A percentile compares a stretch with the other conserved stretches of the same genome.
Conservation (phyloP, 2,329 filamentous ascomycete genomes). For the Fusarium sp. region DNA sequence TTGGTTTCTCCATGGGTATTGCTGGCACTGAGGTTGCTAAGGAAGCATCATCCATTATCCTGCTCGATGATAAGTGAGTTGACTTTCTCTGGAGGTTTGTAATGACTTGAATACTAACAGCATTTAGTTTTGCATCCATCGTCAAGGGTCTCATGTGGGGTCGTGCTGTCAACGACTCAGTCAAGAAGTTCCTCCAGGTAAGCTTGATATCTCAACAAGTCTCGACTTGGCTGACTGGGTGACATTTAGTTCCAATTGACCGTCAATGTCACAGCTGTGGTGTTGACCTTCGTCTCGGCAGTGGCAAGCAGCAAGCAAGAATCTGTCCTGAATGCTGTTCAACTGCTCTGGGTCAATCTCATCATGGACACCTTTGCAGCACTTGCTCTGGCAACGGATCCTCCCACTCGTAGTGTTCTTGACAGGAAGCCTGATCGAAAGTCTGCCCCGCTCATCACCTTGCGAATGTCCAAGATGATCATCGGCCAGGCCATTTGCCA, state of each 20-base stretch:
- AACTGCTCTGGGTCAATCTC: conserved; percentile 72
- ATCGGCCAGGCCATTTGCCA: conserved; percentile 72
- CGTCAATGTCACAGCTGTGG: conserved; percentile 71
- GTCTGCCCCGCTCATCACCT: conserved; percentile 80
- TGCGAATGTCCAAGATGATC: conserved; percentile 73
- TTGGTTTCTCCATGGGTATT: conserved; percentile 75
- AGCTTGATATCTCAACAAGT: conserved; percentile 4
- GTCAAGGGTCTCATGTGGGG: conserved; percentile 74
- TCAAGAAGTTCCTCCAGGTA: conserved; percentile 72
- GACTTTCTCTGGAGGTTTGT: neutral
- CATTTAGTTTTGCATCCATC: conserved; percentile 61
- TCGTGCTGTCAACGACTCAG: conserved; percentile 71
- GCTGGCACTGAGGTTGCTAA: conserved; percentile 73
- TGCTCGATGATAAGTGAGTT: conserved; percentile 67
- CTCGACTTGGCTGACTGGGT: neutral
- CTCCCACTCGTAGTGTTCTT: conserved; percentile 69
- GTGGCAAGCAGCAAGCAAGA: conserved; percentile 62
- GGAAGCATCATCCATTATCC: conserved; percentile 71
- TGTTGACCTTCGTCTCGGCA: conserved; percentile 69
- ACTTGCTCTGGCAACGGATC: conserved; percentile 73
- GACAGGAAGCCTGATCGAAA: conserved; percentile 69
- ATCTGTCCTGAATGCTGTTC: conserved; percentile 69
- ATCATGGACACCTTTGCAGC: conserved; percentile 75
- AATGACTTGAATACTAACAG: conserved; percentile 11
- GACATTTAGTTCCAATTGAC: conserved; percentile 68